phyloP scores from a whole-genome alignment of 441 rosid genomes.

The Dalechampia spathulata region DNA sequence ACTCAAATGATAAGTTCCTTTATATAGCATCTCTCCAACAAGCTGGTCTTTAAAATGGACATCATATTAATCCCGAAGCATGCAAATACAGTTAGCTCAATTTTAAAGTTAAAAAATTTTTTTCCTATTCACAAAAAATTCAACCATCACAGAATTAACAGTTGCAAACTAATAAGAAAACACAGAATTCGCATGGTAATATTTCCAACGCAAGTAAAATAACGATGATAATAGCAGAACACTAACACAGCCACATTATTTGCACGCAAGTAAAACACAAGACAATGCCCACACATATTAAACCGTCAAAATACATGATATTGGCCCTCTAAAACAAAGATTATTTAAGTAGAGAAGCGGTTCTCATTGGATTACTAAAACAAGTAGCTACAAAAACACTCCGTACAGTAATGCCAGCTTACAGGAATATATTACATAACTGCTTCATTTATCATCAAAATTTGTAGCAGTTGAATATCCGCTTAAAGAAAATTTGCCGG shows the following conservation, averaged over 20 bases:
- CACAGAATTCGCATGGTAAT: too few species aligned
- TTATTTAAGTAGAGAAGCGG: too few species aligned
- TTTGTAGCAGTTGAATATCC: neutral
- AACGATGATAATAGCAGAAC: neutral
- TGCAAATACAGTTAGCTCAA: neutral
- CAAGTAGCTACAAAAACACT: neutral
- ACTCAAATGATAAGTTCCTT: too few species aligned
- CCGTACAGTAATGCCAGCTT: neutral
- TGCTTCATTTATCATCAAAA: conserved; percentile 3
- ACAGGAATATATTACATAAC: neutral
- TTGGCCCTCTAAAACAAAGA: neutral
- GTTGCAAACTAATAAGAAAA: too few species aligned
- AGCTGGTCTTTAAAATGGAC: too few species aligned
- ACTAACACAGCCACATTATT: neutral
- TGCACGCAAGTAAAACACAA: neutral
- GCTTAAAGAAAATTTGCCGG: neutral
- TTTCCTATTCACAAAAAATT: neutral
- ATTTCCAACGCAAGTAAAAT: too few species aligned
- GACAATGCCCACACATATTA: neutral
- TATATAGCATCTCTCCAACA: too few species aligned
- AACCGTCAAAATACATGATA: neutral
- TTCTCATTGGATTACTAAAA: neutral
- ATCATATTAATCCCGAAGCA: too few species aligned
- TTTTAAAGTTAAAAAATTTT: too few species aligned
- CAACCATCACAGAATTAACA: neutral